Evolutionary conservation across 306 rosid genomes (phyloP), one percentile per base, ranked within the genome.

Genomic region (Lithocarpus polystachyus): DNA sequence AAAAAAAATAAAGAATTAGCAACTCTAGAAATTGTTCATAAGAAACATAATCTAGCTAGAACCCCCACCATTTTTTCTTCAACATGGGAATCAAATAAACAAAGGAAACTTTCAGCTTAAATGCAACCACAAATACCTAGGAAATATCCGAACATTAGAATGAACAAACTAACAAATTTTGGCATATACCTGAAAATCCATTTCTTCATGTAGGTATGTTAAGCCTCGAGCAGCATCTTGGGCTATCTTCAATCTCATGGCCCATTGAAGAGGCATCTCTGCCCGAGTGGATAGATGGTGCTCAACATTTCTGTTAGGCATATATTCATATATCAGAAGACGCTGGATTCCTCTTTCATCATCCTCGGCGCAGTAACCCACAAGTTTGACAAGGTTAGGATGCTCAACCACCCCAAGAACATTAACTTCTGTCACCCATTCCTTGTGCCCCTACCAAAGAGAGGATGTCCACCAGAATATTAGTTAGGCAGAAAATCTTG

Each of bases 341-440:
- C 99, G 83, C 76, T 95, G 99, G 85, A 95, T 93, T 84, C 99
- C 99, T 83, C 99, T 88, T 89, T 95, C 99, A 69, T 93, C 99
- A 54, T 95, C 98, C 64, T 93, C 99, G 33, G 99, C 99, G 54
- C 99, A 95, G 82, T 93, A 91, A 6, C 99, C 99, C 18, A 95
- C 91, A 77, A 95, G 84, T 86, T 95, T 95, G 83, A 95, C 98
- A 71, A 95, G 98, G 86, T 93, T 95, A 22, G 90, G 94, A 87
- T 95, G 99, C 86, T 95, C 98, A 69, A 91, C 97, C 80, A 95
- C 91, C 71, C 99, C 98, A 60, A 95, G 88, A 81, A 95, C 93
- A 91, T 95, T 95, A 79, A 95, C 99, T 89, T 95, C 98, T 67
- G 99, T 95, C 61, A 95, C 92, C 99, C 99, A 95, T 87, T 95